Conservation (phyloP, 192 early-diverging fungal genomes). For the Coemansia sp. region DNA sequence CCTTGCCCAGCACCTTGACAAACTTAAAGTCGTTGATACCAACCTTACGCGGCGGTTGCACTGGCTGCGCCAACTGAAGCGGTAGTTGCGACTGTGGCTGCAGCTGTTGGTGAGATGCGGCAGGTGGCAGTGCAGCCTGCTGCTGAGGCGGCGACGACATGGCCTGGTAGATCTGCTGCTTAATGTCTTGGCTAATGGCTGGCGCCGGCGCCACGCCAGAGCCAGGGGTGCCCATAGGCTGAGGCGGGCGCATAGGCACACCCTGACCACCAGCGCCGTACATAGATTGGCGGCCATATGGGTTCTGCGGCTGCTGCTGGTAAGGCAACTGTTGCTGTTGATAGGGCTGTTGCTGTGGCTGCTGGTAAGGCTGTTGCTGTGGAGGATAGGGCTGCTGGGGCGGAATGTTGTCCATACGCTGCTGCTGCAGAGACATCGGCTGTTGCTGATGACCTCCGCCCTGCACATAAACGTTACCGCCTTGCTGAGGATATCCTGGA, state of each 20-base stretch:
- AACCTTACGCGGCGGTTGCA: conserved; percentile 60
- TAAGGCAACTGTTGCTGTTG: conserved; percentile 38
- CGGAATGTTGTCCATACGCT: conserved; percentile 11
- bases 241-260: not conserved
- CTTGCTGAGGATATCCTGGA: not conserved
- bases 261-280: conserved; percentile 3
- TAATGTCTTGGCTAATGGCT: conserved; percentile 15
- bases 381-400: conserved; percentile 25
- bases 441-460: conserved; percentile 29
- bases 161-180: conserved; percentile 49
- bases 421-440: conserved; percentile 18
- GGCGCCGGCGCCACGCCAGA: not conserved
- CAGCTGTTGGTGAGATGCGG: conserved; percentile 18
- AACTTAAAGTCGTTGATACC: conserved; percentile 93
- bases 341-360: conserved; percentile 32
- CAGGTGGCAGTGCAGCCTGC: not conserved
- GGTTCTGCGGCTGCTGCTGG: conserved; percentile 21
- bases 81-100: conserved; percentile 28
- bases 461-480: conserved; percentile 24
- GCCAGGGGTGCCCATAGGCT: not conserved
- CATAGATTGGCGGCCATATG: conserved; percentile 25
- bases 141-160: conserved; percentile 18
- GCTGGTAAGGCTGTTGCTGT: conserved; percentile 43
- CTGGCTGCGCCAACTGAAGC: conserved; percentile 59
- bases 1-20: conserved; percentile 92